Base-by-base conservation (phyloP, 2,329 filamentous ascomycete species). In the Rutstroemia sp. region DNA sequence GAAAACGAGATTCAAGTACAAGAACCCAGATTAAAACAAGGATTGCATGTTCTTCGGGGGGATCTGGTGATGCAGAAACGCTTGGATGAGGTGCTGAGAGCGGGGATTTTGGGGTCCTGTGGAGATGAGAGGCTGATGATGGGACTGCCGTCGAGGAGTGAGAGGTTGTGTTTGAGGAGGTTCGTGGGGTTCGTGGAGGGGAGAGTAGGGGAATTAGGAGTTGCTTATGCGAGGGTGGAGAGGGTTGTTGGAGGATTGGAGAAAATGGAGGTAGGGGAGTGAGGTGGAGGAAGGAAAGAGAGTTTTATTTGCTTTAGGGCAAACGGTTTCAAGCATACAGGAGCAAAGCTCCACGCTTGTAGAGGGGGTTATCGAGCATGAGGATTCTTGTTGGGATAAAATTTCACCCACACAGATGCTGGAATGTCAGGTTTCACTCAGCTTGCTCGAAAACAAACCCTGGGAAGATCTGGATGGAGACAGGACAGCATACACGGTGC, bases 101-200 rank as follows among this genome's bases (percentile, higher is more conserved):
- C 52, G 5, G 52, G 52, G 6, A 54, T 54, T 10, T 21, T 54
- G 14, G 52, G 52, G 5, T 49, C 42, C 7, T 54, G 52, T 23
- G 52, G 52, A 14, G 34, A 54, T 54, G 44, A 49, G n/a, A 49
- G 34, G 27, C 21, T 54, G 12, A 54, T 54, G 52, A 54, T 54
- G 52, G 52, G 52, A 2, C n/a, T 54, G 10, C 52, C 52, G 4
- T 49, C 42, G 19, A 38, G 52, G 9, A 54, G 52, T 34, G 52
- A 54, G 23, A 49, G 52, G 14, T 45, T 54, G 10, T 54, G 52
- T 49, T 21, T 54, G 10, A 54, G 44, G 8, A 49, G 52, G n/a
- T 54, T 54, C 41, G 52, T 54, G 10, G 52, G 52, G 2, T 54
- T 54, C 18, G 52, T 54, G 12, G 52, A 54, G 23, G 52, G 52